phyloP scores from a whole-genome alignment of 2,329 filamentous ascomycete species.

The Fonsecaea monophora region DNA sequence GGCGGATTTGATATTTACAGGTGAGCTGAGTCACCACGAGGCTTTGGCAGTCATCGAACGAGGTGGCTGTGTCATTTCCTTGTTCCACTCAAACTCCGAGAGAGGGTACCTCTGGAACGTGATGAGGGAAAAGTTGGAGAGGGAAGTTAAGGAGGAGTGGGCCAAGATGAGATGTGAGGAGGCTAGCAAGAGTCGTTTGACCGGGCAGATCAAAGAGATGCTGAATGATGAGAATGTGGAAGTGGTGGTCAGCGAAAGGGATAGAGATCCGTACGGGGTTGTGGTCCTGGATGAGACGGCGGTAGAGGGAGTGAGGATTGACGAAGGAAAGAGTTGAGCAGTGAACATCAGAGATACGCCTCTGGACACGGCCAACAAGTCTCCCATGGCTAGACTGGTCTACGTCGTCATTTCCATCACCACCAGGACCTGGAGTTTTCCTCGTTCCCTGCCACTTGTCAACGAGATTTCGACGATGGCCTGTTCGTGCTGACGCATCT shows the following conservation, averaged over 20 bases:
- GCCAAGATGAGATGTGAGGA: constrained; percentile 54
- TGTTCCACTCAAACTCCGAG: constrained; percentile 95
- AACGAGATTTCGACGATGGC: background rate
- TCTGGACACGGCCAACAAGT: background rate
- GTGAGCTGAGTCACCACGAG: constrained; percentile 92
- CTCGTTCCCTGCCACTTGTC: background rate
- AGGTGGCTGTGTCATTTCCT: constrained; percentile 79
- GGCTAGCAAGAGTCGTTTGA: constrained; percentile 41
- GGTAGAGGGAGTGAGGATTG: constrained; percentile 29
- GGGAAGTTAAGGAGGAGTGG: constrained; percentile 65
- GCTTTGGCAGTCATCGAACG: constrained; percentile 84
- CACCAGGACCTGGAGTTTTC: background rate
- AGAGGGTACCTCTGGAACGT: constrained; percentile 77
- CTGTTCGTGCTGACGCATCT: background rate
- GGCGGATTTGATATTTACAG: constrained; percentile 82
- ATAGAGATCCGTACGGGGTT: constrained; percentile 88
- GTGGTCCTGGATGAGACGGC: constrained; percentile 51
- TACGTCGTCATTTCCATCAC: background rate
- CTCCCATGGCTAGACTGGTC: background rate
- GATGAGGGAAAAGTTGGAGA: constrained; percentile 70
- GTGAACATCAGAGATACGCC: background rate
- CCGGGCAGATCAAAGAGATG: constrained; percentile 54
- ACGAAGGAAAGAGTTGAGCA: constrained; percentile 36
- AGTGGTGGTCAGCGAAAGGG: constrained; percentile 77
- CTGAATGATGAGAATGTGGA: constrained; percentile 62